A percentile compares a stretch with the other conserved stretches of the same genome.
Evolutionary conservation across 257 asterid genomes (phyloP).

Genomic region (Forsythia suspensa): DNA sequence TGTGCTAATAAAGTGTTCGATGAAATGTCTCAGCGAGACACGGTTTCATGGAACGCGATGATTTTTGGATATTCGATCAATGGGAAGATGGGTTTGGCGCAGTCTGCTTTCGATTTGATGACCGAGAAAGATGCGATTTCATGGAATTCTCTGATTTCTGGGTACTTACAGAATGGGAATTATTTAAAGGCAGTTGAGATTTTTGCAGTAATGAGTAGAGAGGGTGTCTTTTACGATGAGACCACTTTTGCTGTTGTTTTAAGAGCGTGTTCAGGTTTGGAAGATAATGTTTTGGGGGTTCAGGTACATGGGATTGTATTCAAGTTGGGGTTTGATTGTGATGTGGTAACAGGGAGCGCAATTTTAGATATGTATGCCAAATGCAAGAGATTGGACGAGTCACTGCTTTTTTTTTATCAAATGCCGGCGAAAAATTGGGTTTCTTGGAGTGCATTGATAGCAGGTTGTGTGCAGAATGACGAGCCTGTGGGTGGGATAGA

Average conservation of each 20-base stretch:
- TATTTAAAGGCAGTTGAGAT: constrained; percentile 42
- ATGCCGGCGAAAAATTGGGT: constrained; percentile 77
- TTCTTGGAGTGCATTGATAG: constrained; percentile 88
- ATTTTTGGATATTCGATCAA: constrained; percentile 53
- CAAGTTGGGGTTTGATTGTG: constrained; percentile 55
- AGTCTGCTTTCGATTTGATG: constrained; percentile 49
- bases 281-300: constrained; percentile 42
- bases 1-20: constrained; percentile 68
- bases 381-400: constrained; percentile 67
- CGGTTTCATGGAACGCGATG: constrained; percentile 76
- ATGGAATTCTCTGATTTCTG: constrained; percentile 87
- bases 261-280: constrained; percentile 65
- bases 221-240: constrained; percentile 52
- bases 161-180: constrained; percentile 63
- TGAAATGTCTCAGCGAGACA: constrained; percentile 63
- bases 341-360: constrained; percentile 80
- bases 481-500: constrained; percentile 53
- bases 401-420: constrained; percentile 43
- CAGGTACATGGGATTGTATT: constrained; percentile 66
- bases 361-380: constrained; percentile 84
- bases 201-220: constrained; percentile 60
- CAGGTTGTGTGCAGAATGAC: constrained; percentile 65
- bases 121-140: constrained; percentile 77
- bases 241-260: constrained; percentile 67
- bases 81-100: constrained; percentile 49